Conservation (phyloP, 208 protist genomes). For the Crithidia bombi region DNA sequence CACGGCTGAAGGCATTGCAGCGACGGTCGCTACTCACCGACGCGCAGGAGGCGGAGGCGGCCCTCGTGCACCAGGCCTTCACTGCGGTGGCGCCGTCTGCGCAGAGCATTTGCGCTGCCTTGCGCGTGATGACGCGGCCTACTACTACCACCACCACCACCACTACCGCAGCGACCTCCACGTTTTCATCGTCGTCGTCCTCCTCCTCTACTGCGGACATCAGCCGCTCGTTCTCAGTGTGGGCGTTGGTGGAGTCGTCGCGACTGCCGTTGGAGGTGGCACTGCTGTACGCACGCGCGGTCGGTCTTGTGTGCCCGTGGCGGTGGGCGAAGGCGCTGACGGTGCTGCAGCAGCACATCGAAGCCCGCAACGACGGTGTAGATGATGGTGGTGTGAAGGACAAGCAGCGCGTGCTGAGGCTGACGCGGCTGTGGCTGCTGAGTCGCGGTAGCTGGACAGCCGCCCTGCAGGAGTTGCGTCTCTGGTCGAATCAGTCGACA, state of each 20-base stretch:
- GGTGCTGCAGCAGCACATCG: slow-evolving; percentile 11
- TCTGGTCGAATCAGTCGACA: background rate
- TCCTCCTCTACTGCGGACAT: too few species aligned
- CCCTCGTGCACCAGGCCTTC: slow-evolving; percentile 8
- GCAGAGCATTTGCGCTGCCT: slow-evolving; percentile 18
- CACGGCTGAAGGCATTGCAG: slow-evolving; percentile 9
- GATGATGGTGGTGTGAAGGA: too few species aligned
- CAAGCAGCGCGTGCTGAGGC: too few species aligned
- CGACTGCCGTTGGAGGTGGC: slow-evolving; percentile 51
- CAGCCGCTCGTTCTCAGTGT: too few species aligned
- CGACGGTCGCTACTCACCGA: slow-evolving; percentile 24
- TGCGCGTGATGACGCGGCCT: slow-evolving; percentile 13
- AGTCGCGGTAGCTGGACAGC: slow-evolving; percentile 56
- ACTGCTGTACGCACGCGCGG: slow-evolving; percentile 48
- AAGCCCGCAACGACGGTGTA: background rate
- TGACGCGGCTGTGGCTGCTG: slow-evolving; percentile 44
- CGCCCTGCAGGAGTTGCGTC: slow-evolving; percentile 26
- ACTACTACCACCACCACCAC: background rate
- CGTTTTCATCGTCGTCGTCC: background rate
- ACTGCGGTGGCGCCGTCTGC: slow-evolving; percentile 8
- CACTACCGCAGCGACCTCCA: background rate
- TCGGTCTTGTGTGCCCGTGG: slow-evolving; percentile 53
- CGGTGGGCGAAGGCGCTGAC: slow-evolving; percentile 49
- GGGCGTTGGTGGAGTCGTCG: slow-evolving; percentile 25
- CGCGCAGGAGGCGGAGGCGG: slow-evolving; percentile 3